These are phyloP conservation scores for Rhodomyrtus tomentosa DNA, from an alignment of 345 rosid genomes.

Conservation along the genomic window DNA sequence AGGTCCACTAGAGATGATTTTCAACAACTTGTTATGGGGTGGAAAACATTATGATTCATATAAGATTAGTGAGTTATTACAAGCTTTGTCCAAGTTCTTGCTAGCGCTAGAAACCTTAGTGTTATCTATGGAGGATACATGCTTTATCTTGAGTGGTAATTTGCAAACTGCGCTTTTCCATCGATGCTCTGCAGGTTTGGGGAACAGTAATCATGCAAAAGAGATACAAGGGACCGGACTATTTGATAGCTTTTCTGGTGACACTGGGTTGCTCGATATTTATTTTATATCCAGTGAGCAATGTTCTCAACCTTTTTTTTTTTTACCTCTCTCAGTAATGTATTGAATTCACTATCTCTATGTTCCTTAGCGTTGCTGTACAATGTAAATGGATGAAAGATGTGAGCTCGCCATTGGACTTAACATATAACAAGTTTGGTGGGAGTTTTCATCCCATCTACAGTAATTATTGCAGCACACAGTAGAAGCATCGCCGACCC, in stretches of 20 bases:
- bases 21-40: background rate
- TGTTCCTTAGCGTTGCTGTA: background rate
- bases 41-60: background rate
- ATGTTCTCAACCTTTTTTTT: background rate
- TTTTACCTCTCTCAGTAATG: background rate
- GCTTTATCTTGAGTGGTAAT: background rate
- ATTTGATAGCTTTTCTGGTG: conserved; percentile 76
- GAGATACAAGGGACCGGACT: conserved; percentile 71
- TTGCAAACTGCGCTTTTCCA: background rate
- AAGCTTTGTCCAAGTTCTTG: background rate
- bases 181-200: conserved; percentile 41
- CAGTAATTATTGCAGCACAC: background rate
- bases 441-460: background rate
- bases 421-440: background rate
- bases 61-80: background rate
- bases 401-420: background rate
- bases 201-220: conserved; percentile 93
- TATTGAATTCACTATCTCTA: background rate
- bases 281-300: conserved; percentile 75
- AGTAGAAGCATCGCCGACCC: background rate
- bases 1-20: background rate
- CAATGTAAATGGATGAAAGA: background rate
- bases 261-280: conserved; percentile 87
- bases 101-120: background rate
- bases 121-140: background rate